Percentiles rank a stretch among this genome's conserved stretches.
Conservation (phyloP, 257 asterid genomes). For the Solanum commersonii region DNA sequence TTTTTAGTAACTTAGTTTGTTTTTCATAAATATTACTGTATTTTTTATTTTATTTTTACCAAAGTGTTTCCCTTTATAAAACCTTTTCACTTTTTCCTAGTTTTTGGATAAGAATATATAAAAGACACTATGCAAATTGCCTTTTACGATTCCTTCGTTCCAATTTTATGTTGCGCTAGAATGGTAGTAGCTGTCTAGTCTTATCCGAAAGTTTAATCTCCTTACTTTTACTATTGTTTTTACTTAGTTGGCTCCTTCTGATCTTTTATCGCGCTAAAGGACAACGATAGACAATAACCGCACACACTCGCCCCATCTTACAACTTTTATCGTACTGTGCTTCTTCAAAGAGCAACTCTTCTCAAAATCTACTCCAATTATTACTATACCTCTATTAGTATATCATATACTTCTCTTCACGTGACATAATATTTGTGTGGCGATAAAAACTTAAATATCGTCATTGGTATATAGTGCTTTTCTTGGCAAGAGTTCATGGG, state of each 20-base stretch:
- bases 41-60: no score
- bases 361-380: not conserved
- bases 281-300: no score
- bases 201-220: not conserved
- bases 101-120: not conserved
- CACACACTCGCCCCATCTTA: no score
- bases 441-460: not conserved
- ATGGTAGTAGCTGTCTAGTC: not conserved
- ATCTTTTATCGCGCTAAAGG: no score
- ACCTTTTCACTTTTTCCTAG: not conserved
- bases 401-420: not conserved
- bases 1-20: not conserved
- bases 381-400: not conserved
- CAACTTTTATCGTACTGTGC: not conserved
- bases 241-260: not conserved
- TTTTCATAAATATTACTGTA: not conserved
- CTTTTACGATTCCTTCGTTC: not conserved
- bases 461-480: not conserved
- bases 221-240: not conserved
- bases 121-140: not conserved
- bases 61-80: not conserved
- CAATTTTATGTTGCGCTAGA: not conserved
- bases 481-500: not conserved
- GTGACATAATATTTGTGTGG: not conserved
- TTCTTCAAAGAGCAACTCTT: not conserved